Evolutionary conservation across 495 filamentous ascomycete species (phyloP), one percentile per base, ranked within the genome.

Genomic region (Lepraria neglecta): DNA sequence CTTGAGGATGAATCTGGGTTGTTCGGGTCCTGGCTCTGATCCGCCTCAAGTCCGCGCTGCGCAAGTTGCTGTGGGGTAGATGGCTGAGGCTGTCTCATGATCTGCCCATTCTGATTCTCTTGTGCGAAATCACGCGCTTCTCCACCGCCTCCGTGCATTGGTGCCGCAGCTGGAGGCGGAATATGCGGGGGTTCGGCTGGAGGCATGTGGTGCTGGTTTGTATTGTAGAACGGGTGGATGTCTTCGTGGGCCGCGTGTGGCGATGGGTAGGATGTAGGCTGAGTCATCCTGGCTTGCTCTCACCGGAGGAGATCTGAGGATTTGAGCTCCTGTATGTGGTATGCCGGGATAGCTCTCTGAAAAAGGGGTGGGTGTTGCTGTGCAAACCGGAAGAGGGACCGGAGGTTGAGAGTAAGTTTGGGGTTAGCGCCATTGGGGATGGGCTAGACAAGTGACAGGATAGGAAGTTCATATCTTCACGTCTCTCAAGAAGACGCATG

Each of bases 1-100:
- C 88, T 77, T 11, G 88, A 84, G 51, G 83, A 88, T 53, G 76
- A 77, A 63, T 89, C 87, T 12, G 78, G 79, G 66, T 79, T 78
- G 59, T 74, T 78, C 44, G 75, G 44, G 51, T 77, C 76, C 52
- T 79, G 75, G 27, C 59, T 51, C 24, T 55, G 56, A 58, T 81
- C 79, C 24, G 76, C 77, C 55, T 81, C 79, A 43, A 80, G 75
- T 50, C 77, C 76, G 3, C 77, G 76, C 64, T 81, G 78, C 52
- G 65, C 65, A 57, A 67, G 51, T 27, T 64, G 61, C 54, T 67
- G 65, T 46, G 65, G 65, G 17, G 65, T 64, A 15, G 57, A 46
- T 4, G 58, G 58, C 35, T 57, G 61, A 54, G 31, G 45, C 21
- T 59, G 55, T 52, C 44, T 54, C 4, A 40, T 24, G 12, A 15